Percentiles rank a stretch among this genome's conserved stretches.
Evolutionary conservation across 129 eudicot species (phyloP).

Genomic region (Helichrysum umbraculigerum): DNA sequence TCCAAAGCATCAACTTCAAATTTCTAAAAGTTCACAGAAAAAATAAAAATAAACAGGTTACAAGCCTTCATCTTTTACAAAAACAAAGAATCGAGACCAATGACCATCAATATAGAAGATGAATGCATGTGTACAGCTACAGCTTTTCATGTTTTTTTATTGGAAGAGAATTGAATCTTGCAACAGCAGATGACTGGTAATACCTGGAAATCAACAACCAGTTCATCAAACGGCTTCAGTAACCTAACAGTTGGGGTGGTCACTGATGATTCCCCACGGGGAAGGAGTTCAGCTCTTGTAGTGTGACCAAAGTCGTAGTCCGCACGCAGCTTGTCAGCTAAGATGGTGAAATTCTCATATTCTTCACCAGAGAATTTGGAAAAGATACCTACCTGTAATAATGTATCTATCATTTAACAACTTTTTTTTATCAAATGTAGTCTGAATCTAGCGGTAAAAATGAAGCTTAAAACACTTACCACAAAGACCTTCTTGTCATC

Average conservation of each 20-base stretch:
- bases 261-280: conserved; percentile 55
- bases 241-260: conserved; percentile 66
- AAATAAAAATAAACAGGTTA: background rate
- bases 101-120: background rate
- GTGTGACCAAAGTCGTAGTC: conserved; percentile 76
- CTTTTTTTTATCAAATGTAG: background rate
- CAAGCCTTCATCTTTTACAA: background rate
- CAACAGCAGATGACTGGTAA: conserved; percentile 1
- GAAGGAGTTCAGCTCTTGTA: conserved; percentile 63
- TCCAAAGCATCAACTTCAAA: conserved; percentile 66
- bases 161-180: background rate
- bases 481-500: conserved; percentile 56
- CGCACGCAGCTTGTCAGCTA: conserved; percentile 76
- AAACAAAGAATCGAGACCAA: background rate
- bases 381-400: conserved; percentile 65
- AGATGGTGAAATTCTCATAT: conserved; percentile 53
- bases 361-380: conserved; percentile 73
- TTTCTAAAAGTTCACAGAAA: conserved; percentile 40
- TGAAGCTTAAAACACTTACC: conserved; percentile 39
- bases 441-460: background rate
- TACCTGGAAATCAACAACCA: conserved; percentile 70
- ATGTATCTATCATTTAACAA: background rate
- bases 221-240: conserved; percentile 90
- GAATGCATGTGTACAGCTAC: background rate
- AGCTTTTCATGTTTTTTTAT: background rate